Evolutionary conservation across 2,329 filamentous ascomycete species (phyloP).

Genomic region (Pestalotiopsis sp.): DNA sequence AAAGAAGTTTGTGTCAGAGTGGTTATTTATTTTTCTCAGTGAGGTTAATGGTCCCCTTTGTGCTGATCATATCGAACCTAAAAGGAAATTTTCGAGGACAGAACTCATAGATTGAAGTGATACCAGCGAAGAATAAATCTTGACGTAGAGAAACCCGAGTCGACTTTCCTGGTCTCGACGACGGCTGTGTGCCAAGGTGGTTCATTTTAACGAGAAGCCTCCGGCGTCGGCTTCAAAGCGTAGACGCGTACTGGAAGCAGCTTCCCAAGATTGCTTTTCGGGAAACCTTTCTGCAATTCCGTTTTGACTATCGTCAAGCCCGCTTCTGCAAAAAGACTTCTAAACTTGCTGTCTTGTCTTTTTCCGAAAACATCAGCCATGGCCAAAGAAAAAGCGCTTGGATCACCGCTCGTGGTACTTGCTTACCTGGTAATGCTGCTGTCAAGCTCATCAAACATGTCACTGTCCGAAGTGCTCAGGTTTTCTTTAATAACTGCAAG

Average conservation of each 20-base stretch:
- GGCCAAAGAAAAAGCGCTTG: background rate
- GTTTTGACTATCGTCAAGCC: slow-evolving; percentile 69
- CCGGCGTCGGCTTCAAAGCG: slow-evolving; percentile 61
- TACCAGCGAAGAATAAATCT: too few relatives aligned
- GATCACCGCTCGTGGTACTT: too few relatives aligned
- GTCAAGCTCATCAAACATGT: slow-evolving; percentile 77
- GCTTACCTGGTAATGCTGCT: slow-evolving; percentile 73
- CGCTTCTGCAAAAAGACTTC: slow-evolving; percentile 68
- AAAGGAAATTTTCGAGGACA: too few relatives aligned
- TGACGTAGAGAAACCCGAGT: too few relatives aligned
- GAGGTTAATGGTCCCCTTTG: too few relatives aligned
- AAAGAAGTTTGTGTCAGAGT: too few relatives aligned
- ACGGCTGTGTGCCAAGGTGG: too few relatives aligned
- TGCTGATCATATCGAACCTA: too few relatives aligned
- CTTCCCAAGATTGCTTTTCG: slow-evolving; percentile 32
- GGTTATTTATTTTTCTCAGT: too few relatives aligned
- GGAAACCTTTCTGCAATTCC: slow-evolving; percentile 66
- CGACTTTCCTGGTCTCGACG: too few relatives aligned
- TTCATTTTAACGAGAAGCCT: background rate
- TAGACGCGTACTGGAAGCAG: slow-evolving; percentile 79
- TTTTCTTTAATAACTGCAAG: slow-evolving; percentile 84
- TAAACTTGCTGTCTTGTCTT: slow-evolving; percentile 66
- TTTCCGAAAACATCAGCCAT: background rate
- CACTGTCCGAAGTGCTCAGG: slow-evolving; percentile 55
- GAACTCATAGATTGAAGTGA: too few relatives aligned